Base-by-base conservation (phyloP, 108 stramenopile species). In the Ochromonas danica region DNA sequence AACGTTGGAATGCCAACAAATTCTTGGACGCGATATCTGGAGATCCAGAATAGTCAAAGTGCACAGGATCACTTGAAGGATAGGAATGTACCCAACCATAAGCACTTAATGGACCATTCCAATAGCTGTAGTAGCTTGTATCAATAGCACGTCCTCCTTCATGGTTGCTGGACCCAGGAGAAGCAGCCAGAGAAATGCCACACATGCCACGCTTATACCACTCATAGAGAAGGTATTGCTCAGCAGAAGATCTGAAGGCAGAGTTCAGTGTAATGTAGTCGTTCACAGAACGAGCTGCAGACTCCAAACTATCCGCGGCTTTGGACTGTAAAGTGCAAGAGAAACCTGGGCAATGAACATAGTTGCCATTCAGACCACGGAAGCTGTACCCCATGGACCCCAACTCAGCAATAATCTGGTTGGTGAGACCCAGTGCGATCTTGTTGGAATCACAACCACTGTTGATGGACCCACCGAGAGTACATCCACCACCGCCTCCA, bases 191-290 rank as follows among this genome's bases (percentile, higher is more conserved):
- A 6, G 45, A 14, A 10, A 75, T 75, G 17, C 72, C 72, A 36
- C 72, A 75, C n/a, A 3, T 3, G 38, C 72, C 72, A 45, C n/a
- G 25, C 27, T 75, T 42, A 36, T 75, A 75, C 36, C 40, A 75
- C 27, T 75, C 10, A 42, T 75, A 75, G 27, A 75, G 51, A 38
- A 75, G 25, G 40, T 75, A 75, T 25, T 75, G 72, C 72, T 75
- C 45, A 42, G 72, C 72, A 6, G 72, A 75, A 33, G 72, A 75
- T 6, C 72, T 6, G 72, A 75, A 75, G 28, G 72, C 72, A 27
- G 72, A 75, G 40, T 75, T 75, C 45, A 75, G 72, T 6, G 72
- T 75, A 33, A 75, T 75, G 72, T 75, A 75, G 31, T 75, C 72
- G 40, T 36, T 36, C 27, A 57, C 51, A 6, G 72, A 75, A 27